phyloP scores from a whole-genome alignment of 129 eudicot genomes.

The Kitagawia praeruptora region DNA sequence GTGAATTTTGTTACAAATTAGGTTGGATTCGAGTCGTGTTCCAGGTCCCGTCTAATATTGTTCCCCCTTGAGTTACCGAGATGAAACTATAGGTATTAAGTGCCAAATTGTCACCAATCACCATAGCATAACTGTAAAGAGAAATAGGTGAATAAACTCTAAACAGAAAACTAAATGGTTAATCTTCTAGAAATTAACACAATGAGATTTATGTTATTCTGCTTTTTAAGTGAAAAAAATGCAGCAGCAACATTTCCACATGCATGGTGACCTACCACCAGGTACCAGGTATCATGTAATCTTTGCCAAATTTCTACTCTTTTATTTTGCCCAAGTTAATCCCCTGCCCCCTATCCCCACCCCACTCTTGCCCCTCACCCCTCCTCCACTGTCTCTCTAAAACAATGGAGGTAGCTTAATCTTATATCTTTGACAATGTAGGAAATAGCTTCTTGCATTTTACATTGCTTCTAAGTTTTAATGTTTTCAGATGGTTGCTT shows the following conservation, averaged over 20 bases:
- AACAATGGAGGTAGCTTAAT: too few relatives aligned
- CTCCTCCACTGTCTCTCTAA: background rate
- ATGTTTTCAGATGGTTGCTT: constrained; percentile 5
- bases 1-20: background rate
- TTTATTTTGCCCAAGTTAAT: background rate
- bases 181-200: background rate
- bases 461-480: background rate
- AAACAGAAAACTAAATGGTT: background rate
- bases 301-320: background rate
- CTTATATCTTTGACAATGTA: background rate
- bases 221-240: background rate
- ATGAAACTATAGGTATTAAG: too few relatives aligned
- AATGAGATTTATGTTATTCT: background rate
- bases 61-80: background rate
- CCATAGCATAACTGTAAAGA: background rate
- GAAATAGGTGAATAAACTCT: background rate
- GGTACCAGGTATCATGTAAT: constrained; percentile 6
- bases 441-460: background rate
- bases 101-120: background rate
- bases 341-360: background rate
- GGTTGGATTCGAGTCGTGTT: background rate
- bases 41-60: too few relatives aligned
- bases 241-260: background rate
- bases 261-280: background rate
- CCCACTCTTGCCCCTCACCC: background rate